Evolutionary conservation across 176 grass and related monocot species (phyloP).

Genomic region (Chrysopogon serrulatus): DNA sequence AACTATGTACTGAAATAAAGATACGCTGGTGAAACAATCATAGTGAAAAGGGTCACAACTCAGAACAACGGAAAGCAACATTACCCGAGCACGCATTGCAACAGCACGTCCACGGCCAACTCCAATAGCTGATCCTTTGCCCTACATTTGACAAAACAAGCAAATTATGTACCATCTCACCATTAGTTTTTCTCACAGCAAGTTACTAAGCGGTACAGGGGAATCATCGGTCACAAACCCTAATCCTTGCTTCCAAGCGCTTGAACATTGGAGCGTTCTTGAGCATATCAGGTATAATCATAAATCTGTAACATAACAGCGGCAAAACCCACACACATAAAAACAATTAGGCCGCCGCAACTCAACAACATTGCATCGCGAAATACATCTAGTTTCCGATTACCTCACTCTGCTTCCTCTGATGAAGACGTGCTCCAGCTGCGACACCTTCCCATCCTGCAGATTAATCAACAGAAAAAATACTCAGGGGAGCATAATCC

Average conservation of each 20-base stretch:
- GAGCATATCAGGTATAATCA: conserved; percentile 77
- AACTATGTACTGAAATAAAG: neutral
- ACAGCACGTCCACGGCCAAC: conserved; percentile 66
- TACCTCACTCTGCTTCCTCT: conserved; percentile 76
- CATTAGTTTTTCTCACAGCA: neutral
- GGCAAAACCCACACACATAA: neutral
- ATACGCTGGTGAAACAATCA: neutral
- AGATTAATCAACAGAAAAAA: conserved; percentile 17
- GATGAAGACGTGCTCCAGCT: conserved; percentile 62
- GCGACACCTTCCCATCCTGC: conserved; percentile 65
- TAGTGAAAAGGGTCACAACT: neutral
- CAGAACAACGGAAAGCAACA: neutral
- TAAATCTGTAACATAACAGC: conserved; percentile 45
- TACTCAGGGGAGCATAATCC: neutral
- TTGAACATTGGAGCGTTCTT: conserved; percentile 74
- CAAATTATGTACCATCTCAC: neutral
- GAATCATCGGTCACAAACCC: conserved; percentile 12
- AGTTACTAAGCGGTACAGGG: neutral
- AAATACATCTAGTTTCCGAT: neutral
- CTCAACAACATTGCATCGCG: neutral
- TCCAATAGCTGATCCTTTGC: conserved; percentile 67
- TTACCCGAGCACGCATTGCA: conserved; percentile 72
- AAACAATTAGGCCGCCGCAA: neutral
- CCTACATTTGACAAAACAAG: conserved; percentile 23
- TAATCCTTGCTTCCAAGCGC: conserved; percentile 31